Evolutionary conservation across 2,329 filamentous ascomycete genomes (phyloP), one percentile per base, ranked within the genome.

Genomic region (Cercospora sojina): DNA sequence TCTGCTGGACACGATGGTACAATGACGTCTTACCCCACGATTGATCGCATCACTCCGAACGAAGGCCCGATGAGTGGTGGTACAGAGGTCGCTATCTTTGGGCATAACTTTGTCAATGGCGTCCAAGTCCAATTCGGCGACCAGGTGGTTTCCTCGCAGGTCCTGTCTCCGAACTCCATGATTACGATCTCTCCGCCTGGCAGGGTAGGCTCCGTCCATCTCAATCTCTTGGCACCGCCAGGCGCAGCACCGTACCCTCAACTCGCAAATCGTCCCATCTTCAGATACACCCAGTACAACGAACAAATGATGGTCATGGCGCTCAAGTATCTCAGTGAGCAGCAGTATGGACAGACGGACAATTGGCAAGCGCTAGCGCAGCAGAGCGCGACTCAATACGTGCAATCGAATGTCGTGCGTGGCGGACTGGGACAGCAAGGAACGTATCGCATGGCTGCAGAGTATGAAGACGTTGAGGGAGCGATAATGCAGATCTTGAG

Each of bases 111-210:
- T 76, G 89, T 88, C 70, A 89, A 90, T 78, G 88, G 88, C 1
- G 84, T 96, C 68, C 91, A 93, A 69, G 91, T 97, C 63, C 90
- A 93, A 79, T 97, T 97, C 77, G 93, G 93, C 20, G 87, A 90
- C 68, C 83, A 82, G 16, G 80, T 85, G 56, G 87, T 88, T 18
- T 87, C 90, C 0, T 93, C 91, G 1, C 92, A 90, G 0, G 95
- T 87, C 76, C 91, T 90, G 90, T 91, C 53, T 87, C 91, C 69
- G 89, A 89, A 66, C 90, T 90, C n/a, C 23, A 81, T 96, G 20
- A 90, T 93, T 62, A 94, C 91, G 73, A 82, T 93, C 55, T 82
- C 93, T 9, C 92, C 92, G 4, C 91, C 92, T 3, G 88, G 89
- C 12, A 83, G 86, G 29, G 83, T 89, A 0, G 91, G 91, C 4